phyloP scores from a whole-genome alignment of 192 early-diverging fungal species.

The Spizellomyces sp. region DNA sequence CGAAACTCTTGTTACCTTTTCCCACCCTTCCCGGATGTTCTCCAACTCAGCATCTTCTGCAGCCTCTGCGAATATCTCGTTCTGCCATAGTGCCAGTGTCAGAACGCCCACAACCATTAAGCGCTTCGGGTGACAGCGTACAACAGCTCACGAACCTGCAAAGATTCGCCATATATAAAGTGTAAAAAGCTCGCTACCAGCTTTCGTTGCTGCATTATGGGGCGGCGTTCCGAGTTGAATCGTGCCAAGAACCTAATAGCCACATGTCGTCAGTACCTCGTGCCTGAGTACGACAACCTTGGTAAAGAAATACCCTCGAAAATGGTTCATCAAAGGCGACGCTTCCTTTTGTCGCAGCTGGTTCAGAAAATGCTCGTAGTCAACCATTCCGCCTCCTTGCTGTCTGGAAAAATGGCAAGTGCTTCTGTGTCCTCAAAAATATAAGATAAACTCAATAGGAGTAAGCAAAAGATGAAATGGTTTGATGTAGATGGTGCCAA shows the following conservation, averaged over 20 bases:
- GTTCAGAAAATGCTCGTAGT: constrained; percentile 50
- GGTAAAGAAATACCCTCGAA: constrained; percentile 29
- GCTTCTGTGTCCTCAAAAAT: no score
- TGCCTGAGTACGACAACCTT: background rate
- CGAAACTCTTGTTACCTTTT: constrained; percentile 39
- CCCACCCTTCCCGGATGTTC: constrained; percentile 56
- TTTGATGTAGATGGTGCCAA: no score
- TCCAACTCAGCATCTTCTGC: constrained; percentile 45
- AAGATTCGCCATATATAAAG: constrained; percentile 40
- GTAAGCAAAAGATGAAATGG: no score
- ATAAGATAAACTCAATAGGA: no score
- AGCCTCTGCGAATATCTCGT: constrained; percentile 37
- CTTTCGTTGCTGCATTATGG: constrained; percentile 44
- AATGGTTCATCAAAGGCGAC: constrained; percentile 37
- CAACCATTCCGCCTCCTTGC: constrained; percentile 25
- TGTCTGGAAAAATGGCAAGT: background rate
- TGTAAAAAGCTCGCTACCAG: constrained; percentile 44
- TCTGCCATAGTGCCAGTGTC: constrained; percentile 14
- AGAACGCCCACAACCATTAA: constrained; percentile 1
- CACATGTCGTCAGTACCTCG: background rate
- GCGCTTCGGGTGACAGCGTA: background rate
- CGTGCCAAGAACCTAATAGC: constrained; percentile 41
- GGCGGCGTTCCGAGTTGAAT: constrained; percentile 37
- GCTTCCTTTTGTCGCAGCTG: constrained; percentile 39
- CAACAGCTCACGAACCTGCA: constrained; percentile 8